A percentile compares a stretch with the other conserved stretches of the same genome.
These are phyloP conservation scores for Aureobasidium sp. DNA, from an alignment of 2,329 filamentous ascomycete species.

Conservation along the genomic window DNA sequence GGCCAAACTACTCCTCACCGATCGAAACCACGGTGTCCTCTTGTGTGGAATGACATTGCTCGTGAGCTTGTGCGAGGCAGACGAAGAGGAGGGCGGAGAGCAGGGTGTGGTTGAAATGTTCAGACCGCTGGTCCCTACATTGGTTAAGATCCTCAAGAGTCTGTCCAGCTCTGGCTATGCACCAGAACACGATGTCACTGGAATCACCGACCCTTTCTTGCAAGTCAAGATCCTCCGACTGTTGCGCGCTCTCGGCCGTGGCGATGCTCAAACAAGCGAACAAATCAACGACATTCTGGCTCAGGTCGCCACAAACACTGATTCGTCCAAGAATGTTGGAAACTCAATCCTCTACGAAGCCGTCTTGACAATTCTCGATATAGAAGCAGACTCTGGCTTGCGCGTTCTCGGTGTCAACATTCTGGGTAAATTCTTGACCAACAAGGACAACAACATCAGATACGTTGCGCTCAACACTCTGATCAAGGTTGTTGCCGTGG, in stretches of 20 bases:
- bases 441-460: conserved; percentile 97
- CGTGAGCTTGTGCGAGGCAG: conserved; percentile 86
- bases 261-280: conserved; percentile 82
- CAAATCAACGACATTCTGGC: conserved; percentile 98
- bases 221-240: conserved; percentile 93
- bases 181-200: conserved; percentile 95
- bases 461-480: conserved; percentile 96
- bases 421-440: conserved; percentile 94
- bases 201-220: conserved; percentile 94
- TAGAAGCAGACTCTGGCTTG: conserved; percentile 92
- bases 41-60: conserved; percentile 88
- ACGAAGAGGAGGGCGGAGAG: conserved; percentile 86
- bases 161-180: conserved; percentile 93
- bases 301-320: conserved; percentile 88
- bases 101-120: conserved; percentile 87
- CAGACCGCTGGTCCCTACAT: conserved; percentile 70
- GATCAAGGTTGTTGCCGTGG: conserved; percentile 95
- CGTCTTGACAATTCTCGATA: conserved; percentile 93
- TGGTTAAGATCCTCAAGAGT: conserved; percentile 87
- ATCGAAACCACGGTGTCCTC: conserved; percentile 92
- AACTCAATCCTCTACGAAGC: conserved; percentile 98
- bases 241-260: conserved; percentile 76
- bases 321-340: conserved; percentile 95
- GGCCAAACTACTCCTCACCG: conserved; percentile 76
- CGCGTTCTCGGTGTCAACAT: conserved; percentile 96